These are phyloP conservation scores for Lactifluus volemus DNA, from an alignment of 768 basidiomycete species.

Conservation along the genomic window DNA sequence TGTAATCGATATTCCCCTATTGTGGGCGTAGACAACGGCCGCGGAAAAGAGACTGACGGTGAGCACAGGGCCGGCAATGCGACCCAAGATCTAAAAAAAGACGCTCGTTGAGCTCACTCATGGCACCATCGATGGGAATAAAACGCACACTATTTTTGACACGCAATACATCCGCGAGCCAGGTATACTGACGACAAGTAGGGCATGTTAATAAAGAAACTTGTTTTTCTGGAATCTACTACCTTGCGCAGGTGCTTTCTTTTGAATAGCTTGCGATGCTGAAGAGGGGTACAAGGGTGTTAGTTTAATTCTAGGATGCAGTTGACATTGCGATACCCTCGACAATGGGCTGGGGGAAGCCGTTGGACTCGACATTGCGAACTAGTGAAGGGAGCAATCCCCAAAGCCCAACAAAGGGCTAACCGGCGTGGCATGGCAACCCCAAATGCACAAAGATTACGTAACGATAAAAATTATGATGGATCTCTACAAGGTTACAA, in stretches of 20 bases:
- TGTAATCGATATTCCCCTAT: constrained; percentile 47
- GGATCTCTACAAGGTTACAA: constrained; percentile 4
- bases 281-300: neutral
- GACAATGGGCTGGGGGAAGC: neutral
- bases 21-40: constrained; percentile 49
- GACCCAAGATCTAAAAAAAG: constrained; percentile 49
- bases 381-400: neutral
- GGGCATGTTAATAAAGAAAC: neutral
- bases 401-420: no score
- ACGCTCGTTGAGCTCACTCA: constrained; percentile 7
- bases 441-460: neutral
- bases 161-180: constrained; percentile 83
- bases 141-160: constrained; percentile 69
- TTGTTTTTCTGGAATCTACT: neutral
- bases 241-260: constrained; percentile 20
- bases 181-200: constrained; percentile 53
- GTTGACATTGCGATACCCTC: neutral
- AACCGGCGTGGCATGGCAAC: no score
- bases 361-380: neutral
- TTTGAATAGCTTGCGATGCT: constrained; percentile 17
- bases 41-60: constrained; percentile 74
- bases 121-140: neutral
- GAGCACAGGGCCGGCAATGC: constrained; percentile 73
- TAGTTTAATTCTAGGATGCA: neutral
- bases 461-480: neutral